A percentile compares a stretch with the other conserved stretches of the same genome.
phyloP scores from a whole-genome alignment of 176 grass and related monocot species.

The Avena eriantha region DNA sequence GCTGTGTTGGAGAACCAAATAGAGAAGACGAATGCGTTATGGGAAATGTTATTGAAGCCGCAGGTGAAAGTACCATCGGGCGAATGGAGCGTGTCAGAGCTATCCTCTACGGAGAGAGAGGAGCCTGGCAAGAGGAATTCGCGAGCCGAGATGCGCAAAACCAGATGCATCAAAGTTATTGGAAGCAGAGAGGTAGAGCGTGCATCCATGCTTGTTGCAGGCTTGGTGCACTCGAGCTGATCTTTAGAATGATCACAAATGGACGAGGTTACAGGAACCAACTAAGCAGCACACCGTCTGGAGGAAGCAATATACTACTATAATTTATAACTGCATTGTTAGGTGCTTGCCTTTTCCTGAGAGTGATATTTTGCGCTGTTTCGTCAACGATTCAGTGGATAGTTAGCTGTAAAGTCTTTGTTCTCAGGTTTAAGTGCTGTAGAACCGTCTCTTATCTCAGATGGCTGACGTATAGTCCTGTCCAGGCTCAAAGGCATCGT shows the following conservation, averaged over 20 bases:
- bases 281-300: neutral
- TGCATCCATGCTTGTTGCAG: neutral
- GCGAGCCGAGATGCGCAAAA: neutral
- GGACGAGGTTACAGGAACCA: neutral
- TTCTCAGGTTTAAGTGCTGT: neutral
- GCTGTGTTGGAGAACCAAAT: conserved; percentile 41
- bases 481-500: neutral
- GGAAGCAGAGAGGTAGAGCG: neutral
- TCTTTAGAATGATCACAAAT: neutral
- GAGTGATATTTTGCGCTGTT: neutral
- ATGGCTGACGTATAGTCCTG: neutral
- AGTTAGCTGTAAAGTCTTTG: neutral
- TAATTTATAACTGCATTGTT: neutral
- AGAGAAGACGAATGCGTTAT: conserved; percentile 39
- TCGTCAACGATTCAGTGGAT: neutral
- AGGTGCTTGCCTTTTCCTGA: neutral
- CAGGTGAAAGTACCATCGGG: conserved; percentile 45
- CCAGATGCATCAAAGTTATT: conserved; percentile 3
- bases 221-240: neutral
- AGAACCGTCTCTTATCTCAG: neutral
- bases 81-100: conserved; percentile 28
- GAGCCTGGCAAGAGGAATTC: conserved; percentile 43
- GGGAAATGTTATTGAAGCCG: conserved; percentile 47
- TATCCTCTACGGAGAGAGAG: conserved; percentile 5
- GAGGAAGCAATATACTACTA: too few relatives aligned